Base-by-base conservation (phyloP, 768 basidiomycete genomes). In the Exsudoporus frostii region DNA sequence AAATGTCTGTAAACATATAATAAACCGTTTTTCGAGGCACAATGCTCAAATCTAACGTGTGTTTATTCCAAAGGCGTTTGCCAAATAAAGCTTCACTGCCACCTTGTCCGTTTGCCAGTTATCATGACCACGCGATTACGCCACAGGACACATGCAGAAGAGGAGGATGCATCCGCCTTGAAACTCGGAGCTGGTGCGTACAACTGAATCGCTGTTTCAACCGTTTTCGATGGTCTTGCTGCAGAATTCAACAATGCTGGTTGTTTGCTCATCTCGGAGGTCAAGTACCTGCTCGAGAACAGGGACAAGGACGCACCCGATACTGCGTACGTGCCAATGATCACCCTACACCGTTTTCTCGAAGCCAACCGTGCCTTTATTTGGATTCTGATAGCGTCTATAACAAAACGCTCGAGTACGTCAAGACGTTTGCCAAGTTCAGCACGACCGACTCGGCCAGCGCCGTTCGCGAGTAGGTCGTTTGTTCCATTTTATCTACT, bases 391-490 rank as follows among this genome's bases (percentile, higher is more conserved):
- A 1, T 59, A 95, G 92, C 27, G 92, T 96, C 13, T 96, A 92
- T 71, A 93, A 92, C 71, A 95, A 95, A 69, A 93, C 93, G 1
- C 74, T 90, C 38, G 91, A 93, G 62, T 95, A 95, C 64, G 92
- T 95, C 58, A 88, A 89, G 69, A 90, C 86, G 8, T 95, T 96
- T 66, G 82, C 91, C 13, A 90, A 93, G 73, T 95, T 94, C 73
- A 89, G 84, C 61, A 90, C 86, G 40, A 88, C 85, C 20, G 91
- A 89, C 64, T 86, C 85, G 43, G 89, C 90, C 6, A 83, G 84
- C 61, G 88, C 89, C 38, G 92, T 93, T 50, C 88, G 92, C 82
- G 86, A 88, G 92, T 92, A 61, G 50, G 88, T n/a, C 34, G 30
- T n/a, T 5, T 30, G 11, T 30, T 27, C 27, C 27, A 27, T 9